Evolutionary conservation across 2,329 filamentous ascomycete species (phyloP).

Genomic region (Trichoderma koningiopsis): DNA sequence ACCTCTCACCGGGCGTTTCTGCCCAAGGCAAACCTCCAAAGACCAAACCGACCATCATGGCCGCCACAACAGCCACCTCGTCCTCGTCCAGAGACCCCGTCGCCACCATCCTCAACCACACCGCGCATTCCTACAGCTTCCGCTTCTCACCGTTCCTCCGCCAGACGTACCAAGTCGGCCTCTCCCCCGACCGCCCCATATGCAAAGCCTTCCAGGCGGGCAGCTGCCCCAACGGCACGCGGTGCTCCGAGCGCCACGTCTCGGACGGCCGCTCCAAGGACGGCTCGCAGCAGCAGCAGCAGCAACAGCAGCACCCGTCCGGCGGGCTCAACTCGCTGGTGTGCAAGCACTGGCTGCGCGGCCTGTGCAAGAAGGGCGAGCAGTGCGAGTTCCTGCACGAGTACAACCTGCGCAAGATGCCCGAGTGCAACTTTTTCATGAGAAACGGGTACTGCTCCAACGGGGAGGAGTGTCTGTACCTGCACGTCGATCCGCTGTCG

Average conservation of each 20-base stretch:
- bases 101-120: conserved; percentile 58
- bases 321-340: conserved; percentile 77
- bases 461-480: conserved; percentile 93
- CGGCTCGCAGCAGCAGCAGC: conserved; percentile 32
- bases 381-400: conserved; percentile 98
- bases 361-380: conserved; percentile 96
- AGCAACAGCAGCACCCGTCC: conserved; percentile 35
- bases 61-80: conserved; percentile 31
- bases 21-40: background rate
- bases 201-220: conserved; percentile 86
- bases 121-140: conserved; percentile 66
- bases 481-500: conserved; percentile 83
- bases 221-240: conserved; percentile 81
- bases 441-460: conserved; percentile 94
- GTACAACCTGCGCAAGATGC: conserved; percentile 97
- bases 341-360: conserved; percentile 98
- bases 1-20: background rate
- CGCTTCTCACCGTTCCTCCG: conserved; percentile 84
- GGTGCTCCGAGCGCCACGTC: conserved; percentile 82
- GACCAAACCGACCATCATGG: conserved; percentile 32
- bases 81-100: conserved; percentile 30
- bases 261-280: conserved; percentile 56
- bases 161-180: conserved; percentile 79
- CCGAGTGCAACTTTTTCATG: conserved; percentile 95
- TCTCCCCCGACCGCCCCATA: conserved; percentile 74